Evolutionary conservation across 1,139 yeast species (phyloP).

Genomic region (Suhomyces guaymorum): DNA sequence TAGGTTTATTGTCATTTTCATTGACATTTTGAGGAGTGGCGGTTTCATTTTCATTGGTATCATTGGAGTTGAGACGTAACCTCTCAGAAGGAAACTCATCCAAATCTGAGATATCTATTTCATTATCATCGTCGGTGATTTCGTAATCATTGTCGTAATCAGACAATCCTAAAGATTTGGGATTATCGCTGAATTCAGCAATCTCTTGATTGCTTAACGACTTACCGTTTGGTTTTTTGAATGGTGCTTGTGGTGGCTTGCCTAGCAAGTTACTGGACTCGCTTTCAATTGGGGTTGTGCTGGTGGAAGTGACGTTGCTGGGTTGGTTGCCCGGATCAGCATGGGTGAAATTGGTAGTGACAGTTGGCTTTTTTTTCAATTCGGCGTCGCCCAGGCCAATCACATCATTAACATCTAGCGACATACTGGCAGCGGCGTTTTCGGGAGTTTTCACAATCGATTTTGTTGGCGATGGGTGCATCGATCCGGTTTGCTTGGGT

Average conservation of each 20-base stretch:
- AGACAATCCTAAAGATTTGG: conserved; percentile 17
- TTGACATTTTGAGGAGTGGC: conserved; percentile 1
- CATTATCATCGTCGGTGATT: conserved; percentile 32
- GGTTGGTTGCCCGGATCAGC: conserved; percentile 5
- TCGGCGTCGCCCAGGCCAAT: conserved; percentile 8
- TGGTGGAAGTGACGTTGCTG: conserved; percentile 21
- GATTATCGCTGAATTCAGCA: conserved; percentile 29
- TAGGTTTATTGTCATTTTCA: no score
- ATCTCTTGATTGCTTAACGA: conserved; percentile 59
- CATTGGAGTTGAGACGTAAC: conserved; percentile 8
- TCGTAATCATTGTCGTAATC: conserved; percentile 36
- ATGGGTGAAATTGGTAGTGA: conserved; percentile 2
- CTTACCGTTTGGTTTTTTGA: conserved; percentile 55
- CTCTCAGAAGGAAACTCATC: conserved; percentile 18
- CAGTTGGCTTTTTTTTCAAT: conserved; percentile 5
- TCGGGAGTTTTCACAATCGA: conserved; percentile 6
- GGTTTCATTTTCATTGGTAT: conserved; percentile 1
- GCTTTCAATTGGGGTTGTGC: conserved; percentile 20
- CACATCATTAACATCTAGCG: conserved; percentile 8
- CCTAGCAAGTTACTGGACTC: conserved; percentile 12
- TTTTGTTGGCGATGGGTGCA: conserved; percentile 9
- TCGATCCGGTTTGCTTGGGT: conserved; percentile 39
- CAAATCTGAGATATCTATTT: conserved; percentile 18
- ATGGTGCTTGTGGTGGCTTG: conserved; percentile 21
- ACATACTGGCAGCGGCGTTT: conserved; percentile 3